These are phyloP conservation scores for Pterocarpus santalinus DNA, from an alignment of 306 rosid species.

Conservation along the genomic window DNA sequence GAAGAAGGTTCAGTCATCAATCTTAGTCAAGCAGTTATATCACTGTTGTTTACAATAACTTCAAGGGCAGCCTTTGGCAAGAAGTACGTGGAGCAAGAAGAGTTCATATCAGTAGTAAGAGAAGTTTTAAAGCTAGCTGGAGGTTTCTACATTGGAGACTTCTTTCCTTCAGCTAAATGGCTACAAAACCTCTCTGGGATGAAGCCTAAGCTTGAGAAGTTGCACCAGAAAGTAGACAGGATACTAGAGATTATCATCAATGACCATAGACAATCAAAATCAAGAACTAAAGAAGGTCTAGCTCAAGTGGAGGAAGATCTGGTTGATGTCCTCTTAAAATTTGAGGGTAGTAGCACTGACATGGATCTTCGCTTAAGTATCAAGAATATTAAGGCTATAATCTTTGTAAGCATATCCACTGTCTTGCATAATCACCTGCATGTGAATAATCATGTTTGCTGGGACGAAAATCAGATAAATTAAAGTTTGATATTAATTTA, in stretches of 20 bases:
- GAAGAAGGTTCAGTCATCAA: conserved; percentile 22
- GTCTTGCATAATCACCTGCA: not conserved
- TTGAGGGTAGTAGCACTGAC: not conserved
- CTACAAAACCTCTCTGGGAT: not conserved
- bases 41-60: not conserved
- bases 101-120: conserved; percentile 4
- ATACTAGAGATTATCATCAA: conserved; percentile 32
- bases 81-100: conserved; percentile 1
- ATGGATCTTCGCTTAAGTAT: not conserved
- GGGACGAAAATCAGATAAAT: too few relatives aligned
- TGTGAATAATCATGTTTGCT: not conserved
- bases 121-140: not conserved
- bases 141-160: conserved; percentile 40
- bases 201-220: conserved; percentile 29
- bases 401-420: not conserved
- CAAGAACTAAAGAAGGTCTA: not conserved
- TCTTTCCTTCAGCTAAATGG: conserved; percentile 40
- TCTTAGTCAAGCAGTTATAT: conserved; percentile 6
- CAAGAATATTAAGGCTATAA: not conserved
- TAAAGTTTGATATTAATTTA: too few relatives aligned
- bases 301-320: not conserved
- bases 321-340: conserved; percentile 4
- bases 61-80: conserved; percentile 41
- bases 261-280: conserved; percentile 5
- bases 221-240: not conserved